Base-by-base conservation (phyloP, 2,329 filamentous ascomycete genomes). In the Paecilomyces formosus region DNA sequence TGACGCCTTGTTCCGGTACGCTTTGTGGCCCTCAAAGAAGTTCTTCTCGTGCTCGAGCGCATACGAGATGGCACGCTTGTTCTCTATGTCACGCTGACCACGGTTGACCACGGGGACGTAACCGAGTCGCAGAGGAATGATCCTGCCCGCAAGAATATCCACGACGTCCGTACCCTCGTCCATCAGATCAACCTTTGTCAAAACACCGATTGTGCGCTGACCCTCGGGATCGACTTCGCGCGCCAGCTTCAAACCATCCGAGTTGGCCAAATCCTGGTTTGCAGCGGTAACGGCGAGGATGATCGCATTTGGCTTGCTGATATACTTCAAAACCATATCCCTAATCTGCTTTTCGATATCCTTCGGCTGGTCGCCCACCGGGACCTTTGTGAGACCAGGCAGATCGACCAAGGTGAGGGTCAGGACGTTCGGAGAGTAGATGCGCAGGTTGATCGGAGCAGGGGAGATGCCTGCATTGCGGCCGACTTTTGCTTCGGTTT, bases 101-200 rank as follows among this genome's bases (percentile, higher is more conserved):
- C 94, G 85, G 81, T 99, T 99, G 72, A 99, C 94, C 18, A 99
- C 94, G 18, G 94, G 94, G 22, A 99, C 91, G 72, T 99, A 99
- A 66, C 94, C 94, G 66, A 99, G 79, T 62, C 94, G 86, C 67
- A 99, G 81, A 45, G 94, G 94, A 74, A 99, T 99, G 74, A 99
- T 95, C 69, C 94, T 89, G 60, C 95, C 95, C 64, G 94, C 95
- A 70, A 99, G 82, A 80, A 99, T 99, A 77, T 99, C 94, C 65
- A 99, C 93, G 50, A 97, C 94, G 71, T 99, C 94, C 56, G 94
- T 99, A 57, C 94, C 94, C 26, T 96, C 91, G 75, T 99, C 94
- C 94, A 99, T 99, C 72, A 99, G 79, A 79, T 99, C 94, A 61
- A 99, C 92, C 83, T 99, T 99, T 67, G 93, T 97, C 68, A 99